Conservation (phyloP, 2,329 filamentous ascomycete genomes). For the Ilyonectria destructans region DNA sequence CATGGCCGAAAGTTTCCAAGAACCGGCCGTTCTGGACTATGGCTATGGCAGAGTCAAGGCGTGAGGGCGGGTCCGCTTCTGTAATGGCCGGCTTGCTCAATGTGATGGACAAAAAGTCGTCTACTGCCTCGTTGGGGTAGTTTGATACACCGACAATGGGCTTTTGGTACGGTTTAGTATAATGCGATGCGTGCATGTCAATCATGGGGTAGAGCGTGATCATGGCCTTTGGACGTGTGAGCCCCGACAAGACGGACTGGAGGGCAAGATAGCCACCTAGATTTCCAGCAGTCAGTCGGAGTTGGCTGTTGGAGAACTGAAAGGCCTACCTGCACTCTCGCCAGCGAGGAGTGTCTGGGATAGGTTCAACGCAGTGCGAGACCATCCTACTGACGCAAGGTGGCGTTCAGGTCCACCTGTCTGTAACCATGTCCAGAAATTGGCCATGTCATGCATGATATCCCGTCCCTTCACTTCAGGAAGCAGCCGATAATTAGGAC, state of each 20-base stretch:
- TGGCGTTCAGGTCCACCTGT: too few relatives aligned
- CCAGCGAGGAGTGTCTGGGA: too few relatives aligned
- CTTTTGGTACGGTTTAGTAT: slow-evolving; percentile 12
- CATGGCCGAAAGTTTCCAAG: slow-evolving; percentile 11
- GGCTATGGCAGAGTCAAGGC: slow-evolving; percentile 8
- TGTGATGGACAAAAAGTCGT: background rate
- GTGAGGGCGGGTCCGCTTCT: slow-evolving; percentile 5
- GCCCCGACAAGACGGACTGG: background rate
- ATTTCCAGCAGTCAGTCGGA: too few relatives aligned
- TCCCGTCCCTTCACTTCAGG: too few relatives aligned
- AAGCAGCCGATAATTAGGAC: too few relatives aligned
- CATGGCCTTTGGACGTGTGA: slow-evolving; percentile 13
- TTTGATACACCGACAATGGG: slow-evolving; percentile 20
- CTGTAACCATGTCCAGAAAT: too few relatives aligned
- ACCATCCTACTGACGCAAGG: too few relatives aligned
- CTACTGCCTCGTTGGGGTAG: slow-evolving; percentile 3
- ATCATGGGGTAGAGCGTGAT: slow-evolving; percentile 26
- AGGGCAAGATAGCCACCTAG: slow-evolving; percentile 24
- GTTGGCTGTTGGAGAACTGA: too few relatives aligned
- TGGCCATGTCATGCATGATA: too few relatives aligned
- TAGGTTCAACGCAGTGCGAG: too few relatives aligned
- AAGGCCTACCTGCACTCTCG: too few relatives aligned
- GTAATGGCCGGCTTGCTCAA: background rate
- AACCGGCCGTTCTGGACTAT: slow-evolving; percentile 21
- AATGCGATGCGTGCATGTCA: slow-evolving; percentile 8